Base-by-base conservation (phyloP, 2,329 filamentous ascomycete genomes). In the Calcarisporium arbuscula region DNA sequence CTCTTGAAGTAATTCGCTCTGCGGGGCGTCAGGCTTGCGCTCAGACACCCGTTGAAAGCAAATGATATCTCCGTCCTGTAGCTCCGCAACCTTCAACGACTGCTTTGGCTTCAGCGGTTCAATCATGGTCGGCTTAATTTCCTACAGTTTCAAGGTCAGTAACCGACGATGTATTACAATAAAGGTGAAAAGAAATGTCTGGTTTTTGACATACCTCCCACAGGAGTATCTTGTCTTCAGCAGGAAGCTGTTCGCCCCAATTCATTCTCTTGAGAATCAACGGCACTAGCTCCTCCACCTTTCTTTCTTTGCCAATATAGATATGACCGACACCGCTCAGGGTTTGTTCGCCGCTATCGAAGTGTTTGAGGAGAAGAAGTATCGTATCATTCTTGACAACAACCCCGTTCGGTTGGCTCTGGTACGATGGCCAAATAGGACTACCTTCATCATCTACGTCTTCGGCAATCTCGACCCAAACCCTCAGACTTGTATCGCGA, bases 81-180 rank as follows among this genome's bases (percentile, higher is more conserved):
- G 83, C 57, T 98, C 94, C 2, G 92, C 92, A 40, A 85, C 80
- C 46, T 88, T 85, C 40, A 98, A 72, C 0, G 88, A 87, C 53
- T 87, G 80, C 64, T 95, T 96, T 0, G 82, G 75, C 62, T 95
- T 96, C 68, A 98, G 82, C 6, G 77, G 73, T 54, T 98, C 94
- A 46, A 98, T 95, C 89, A 96, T 96, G 40, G 80, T 85, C 33
- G 89, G 88, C 62, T 96, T 98, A 62, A 98, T 96, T 66, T 98
- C 92, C 72, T 77, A 32, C 23, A 15, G 22, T 23, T 46, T 47
- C 40, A 30, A 29, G 32, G 20, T 33, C 28, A 11, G 17, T 16
- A 11, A 6, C 25, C 3, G 10, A 12, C n/a, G n/a, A n/a, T n/a
- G n/a, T n/a, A n/a, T n/a, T n/a, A n/a, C n/a, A 30, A 18, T 5